Conservation (phyloP, 1,139 yeast species). For the Lodderomyces metapsilosis region DNA sequence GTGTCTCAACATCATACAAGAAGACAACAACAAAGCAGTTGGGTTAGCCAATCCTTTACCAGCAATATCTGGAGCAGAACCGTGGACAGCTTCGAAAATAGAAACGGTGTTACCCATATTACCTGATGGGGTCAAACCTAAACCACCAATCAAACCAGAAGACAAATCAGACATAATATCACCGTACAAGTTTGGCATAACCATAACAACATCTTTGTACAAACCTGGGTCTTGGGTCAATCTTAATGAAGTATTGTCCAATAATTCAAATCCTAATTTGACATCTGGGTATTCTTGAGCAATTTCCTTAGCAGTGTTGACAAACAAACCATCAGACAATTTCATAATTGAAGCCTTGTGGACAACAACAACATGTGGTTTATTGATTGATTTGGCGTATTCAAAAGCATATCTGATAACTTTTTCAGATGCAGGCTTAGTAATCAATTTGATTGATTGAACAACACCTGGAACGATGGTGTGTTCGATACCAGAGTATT, state of each 20-base stretch:
- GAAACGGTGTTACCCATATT: constrained; percentile 98
- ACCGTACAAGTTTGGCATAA: constrained; percentile 99
- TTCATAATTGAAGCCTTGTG: constrained; percentile 99
- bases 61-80: constrained; percentile 98
- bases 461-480: constrained; percentile 98
- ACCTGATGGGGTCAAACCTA: constrained; percentile 98
- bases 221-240: constrained; percentile 86
- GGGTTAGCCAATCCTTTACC: constrained; percentile 99
- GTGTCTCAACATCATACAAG: constrained; percentile 99
- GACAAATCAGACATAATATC: constrained; percentile 97
- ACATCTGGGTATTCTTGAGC: constrained; percentile 92
- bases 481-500: constrained; percentile 98
- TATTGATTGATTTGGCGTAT: constrained; percentile 86
- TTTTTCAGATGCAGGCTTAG: constrained; percentile 93
- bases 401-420: constrained; percentile 96
- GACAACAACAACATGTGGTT: constrained; percentile 88
- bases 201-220: constrained; percentile 84
- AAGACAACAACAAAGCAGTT: constrained; percentile 91
- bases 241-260: constrained; percentile 92
- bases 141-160: constrained; percentile 96
- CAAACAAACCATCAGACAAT: constrained; percentile 95
- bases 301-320: constrained; percentile 84
- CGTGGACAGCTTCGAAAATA: constrained; percentile 98
- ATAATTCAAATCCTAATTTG: constrained; percentile 76
- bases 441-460: constrained; percentile 94